Percentiles rank a stretch among this genome's conserved stretches.
Evolutionary conservation across 2,329 filamentous ascomycete species (phyloP).

Genomic region (Curvularia sp.): DNA sequence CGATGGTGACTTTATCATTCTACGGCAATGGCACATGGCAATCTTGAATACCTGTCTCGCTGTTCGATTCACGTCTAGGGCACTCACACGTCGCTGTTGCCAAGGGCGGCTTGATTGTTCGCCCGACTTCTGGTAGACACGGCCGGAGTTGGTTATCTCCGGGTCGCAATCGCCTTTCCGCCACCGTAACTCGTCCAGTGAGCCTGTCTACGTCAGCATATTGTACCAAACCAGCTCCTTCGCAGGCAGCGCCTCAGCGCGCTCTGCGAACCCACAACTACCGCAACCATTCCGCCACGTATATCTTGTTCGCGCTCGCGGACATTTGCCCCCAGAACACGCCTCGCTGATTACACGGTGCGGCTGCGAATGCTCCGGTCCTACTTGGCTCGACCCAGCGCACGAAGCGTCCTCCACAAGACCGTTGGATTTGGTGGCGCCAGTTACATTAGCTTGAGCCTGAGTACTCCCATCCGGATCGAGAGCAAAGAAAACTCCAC

Average conservation of each 20-base stretch:
- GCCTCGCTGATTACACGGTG: slow-evolving; percentile 11
- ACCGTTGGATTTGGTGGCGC: slow-evolving; percentile 44
- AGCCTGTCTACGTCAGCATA: slow-evolving; percentile 32
- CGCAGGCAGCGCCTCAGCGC: slow-evolving; percentile 30
- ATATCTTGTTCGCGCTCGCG: background rate
- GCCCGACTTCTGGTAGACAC: slow-evolving; percentile 10
- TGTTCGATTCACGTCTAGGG: background rate
- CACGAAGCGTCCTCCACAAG: slow-evolving; percentile 33
- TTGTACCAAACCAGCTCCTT: slow-evolving; percentile 16
- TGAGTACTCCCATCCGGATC: slow-evolving; percentile 41
- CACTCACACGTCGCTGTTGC: background rate
- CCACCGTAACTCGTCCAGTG: slow-evolving; percentile 23
- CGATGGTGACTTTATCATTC: background rate
- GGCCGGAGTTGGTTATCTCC: slow-evolving; percentile 20
- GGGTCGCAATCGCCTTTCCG: slow-evolving; percentile 18
- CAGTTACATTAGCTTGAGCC: slow-evolving; percentile 39
- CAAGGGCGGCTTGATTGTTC: slow-evolving; percentile 16
- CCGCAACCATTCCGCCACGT: slow-evolving; percentile 27
- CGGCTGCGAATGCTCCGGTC: slow-evolving; percentile 49
- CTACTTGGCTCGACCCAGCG: slow-evolving; percentile 33
- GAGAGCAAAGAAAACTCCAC: slow-evolving; percentile 36
- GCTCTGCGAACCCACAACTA: slow-evolving; percentile 24
- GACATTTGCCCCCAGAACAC: background rate
- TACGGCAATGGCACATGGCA: background rate
- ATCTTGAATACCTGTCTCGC: background rate